Evolutionary conservation across 78 protist species (phyloP).

Genomic region (Carpediemonas membranifera): DNA sequence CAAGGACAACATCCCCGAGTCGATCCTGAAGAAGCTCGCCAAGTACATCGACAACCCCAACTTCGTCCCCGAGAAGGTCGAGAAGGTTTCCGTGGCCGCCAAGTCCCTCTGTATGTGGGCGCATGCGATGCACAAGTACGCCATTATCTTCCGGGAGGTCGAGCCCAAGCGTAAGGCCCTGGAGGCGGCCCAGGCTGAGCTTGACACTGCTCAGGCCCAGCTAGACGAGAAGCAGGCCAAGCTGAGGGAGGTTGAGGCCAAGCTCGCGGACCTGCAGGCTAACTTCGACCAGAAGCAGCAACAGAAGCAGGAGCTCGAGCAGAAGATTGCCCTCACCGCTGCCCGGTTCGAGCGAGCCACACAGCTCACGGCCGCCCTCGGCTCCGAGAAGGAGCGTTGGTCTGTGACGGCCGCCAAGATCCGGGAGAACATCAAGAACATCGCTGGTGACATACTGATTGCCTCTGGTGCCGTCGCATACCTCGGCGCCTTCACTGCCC

Average conservation of each 20-base stretch:
- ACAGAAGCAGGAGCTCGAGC: conserved; percentile 23
- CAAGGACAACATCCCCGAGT: conserved; percentile 48
- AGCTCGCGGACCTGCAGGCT: conserved; percentile 3
- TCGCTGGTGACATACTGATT: conserved; percentile 37
- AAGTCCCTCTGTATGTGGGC: conserved; percentile 72
- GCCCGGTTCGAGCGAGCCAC: conserved; percentile 20
- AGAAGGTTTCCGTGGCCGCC: conserved; percentile 49
- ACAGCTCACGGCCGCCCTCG: conserved; percentile 43
- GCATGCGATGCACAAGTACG: conserved; percentile 52
- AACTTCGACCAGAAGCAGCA: conserved; percentile 18
- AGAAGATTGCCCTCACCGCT: neutral
- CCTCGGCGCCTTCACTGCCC: conserved; percentile 64
- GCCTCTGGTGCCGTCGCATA: conserved; percentile 59
- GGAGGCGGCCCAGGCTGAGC: conserved; percentile 5
- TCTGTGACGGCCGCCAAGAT: conserved; percentile 7
- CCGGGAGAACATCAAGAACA: neutral
- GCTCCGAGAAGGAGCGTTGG: conserved; percentile 68
- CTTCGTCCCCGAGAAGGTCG: conserved; percentile 58
- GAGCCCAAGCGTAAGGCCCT: conserved; percentile 6
- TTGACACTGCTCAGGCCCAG: conserved; percentile 1
- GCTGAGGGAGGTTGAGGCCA: conserved; percentile 17
- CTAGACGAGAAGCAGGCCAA: conserved; percentile 43
- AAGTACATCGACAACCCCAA: conserved; percentile 34
- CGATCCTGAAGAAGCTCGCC: conserved; percentile 13
- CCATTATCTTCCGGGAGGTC: conserved; percentile 36